These are phyloP conservation scores for Aspergillus pseudonomiae DNA, from an alignment of 2,329 filamentous ascomycete genomes.

Conservation along the genomic window DNA sequence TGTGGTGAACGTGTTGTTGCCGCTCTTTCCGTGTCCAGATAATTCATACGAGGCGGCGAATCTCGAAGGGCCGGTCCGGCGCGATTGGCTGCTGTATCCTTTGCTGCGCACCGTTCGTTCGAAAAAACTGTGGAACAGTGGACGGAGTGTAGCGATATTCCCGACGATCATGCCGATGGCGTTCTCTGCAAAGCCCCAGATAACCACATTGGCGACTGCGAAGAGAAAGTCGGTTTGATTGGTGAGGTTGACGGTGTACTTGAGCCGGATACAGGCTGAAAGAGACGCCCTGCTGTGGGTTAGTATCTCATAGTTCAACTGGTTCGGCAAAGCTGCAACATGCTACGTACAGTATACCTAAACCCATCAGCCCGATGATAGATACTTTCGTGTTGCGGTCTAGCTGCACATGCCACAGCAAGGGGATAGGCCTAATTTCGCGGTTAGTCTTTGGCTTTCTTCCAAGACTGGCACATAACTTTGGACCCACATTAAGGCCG, in stretches of 20 bases:
- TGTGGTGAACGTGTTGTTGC: conserved; percentile 12
- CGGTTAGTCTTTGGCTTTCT: conserved; percentile 37
- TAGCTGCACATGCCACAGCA: conserved; percentile 49
- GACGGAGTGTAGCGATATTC: conserved; percentile 51
- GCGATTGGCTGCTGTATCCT: conserved; percentile 11
- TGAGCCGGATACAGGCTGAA: conserved; percentile 43
- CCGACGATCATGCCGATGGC: conserved; percentile 55
- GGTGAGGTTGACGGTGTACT: conserved; percentile 46
- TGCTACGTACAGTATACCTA: conserved; percentile 49
- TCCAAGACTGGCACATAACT: not conserved
- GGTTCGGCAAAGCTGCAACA: conserved; percentile 28
- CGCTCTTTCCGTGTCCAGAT: conserved; percentile 16
- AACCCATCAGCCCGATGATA: conserved; percentile 47
- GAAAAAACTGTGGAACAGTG: conserved; percentile 40
- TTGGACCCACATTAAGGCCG: conserved; percentile 23
- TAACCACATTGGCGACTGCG: conserved; percentile 45
- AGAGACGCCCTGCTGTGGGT: conserved; percentile 29
- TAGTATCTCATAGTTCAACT: not conserved
- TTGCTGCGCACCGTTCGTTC: conserved; percentile 22
- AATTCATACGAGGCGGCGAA: conserved; percentile 22
- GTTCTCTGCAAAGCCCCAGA: conserved; percentile 54
- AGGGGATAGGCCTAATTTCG: conserved; percentile 37
- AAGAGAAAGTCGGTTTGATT: conserved; percentile 46
- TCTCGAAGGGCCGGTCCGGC: conserved; percentile 5
- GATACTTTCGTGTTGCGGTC: conserved; percentile 50